Evolutionary conservation across 345 rosid genomes (phyloP).

Genomic region (Corymbia maculata): DNA sequence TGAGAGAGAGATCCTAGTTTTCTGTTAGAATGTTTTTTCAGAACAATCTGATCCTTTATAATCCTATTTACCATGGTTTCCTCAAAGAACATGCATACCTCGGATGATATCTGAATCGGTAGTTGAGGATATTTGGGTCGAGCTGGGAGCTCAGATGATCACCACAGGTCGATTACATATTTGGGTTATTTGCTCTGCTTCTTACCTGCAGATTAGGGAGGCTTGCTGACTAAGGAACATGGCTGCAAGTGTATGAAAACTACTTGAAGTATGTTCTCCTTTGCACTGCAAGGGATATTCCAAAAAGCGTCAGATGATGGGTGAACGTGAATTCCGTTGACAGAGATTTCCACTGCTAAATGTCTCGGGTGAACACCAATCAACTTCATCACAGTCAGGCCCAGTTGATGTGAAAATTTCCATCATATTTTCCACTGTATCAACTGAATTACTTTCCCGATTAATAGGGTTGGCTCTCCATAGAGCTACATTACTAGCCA

Average conservation of each 20-base stretch:
- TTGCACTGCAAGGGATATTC: neutral
- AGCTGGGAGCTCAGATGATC: neutral
- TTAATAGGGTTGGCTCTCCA: neutral
- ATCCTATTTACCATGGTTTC: neutral
- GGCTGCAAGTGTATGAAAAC: neutral
- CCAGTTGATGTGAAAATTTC: neutral
- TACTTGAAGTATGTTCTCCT: neutral
- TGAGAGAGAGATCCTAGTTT: neutral
- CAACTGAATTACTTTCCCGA: neutral
- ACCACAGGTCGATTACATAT: neutral
- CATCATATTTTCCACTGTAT: neutral
- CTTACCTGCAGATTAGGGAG: neutral
- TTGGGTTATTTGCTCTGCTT: neutral
- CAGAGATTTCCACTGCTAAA: neutral
- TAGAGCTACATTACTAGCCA: neutral
- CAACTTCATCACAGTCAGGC: neutral
- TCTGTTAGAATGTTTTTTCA: neutral
- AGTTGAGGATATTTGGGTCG: neutral
- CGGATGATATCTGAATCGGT: neutral
- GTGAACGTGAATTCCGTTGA: neutral
- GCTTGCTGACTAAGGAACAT: neutral
- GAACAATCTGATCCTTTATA: neutral
- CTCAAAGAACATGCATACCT: neutral
- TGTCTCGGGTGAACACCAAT: neutral
- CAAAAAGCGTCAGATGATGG: neutral